A percentile compares a stretch with the other conserved stretches of the same genome.
Conservation (phyloP, 495 filamentous ascomycete species). For the Tuber umbilicatum region DNA sequence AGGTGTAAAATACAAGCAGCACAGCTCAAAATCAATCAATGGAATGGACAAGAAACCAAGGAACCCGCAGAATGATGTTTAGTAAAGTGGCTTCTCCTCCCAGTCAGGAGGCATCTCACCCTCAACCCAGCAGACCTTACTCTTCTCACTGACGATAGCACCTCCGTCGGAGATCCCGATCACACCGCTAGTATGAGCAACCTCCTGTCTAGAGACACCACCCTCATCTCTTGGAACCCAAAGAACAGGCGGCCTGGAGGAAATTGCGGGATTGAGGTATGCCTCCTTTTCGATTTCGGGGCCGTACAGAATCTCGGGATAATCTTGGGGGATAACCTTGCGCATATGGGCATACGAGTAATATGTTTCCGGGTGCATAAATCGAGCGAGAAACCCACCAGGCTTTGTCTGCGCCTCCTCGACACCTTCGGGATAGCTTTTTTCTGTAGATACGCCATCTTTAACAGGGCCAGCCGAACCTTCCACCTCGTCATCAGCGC, state of each 20-base stretch:
- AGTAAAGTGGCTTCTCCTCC: slow-evolving; percentile 60
- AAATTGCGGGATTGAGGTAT: slow-evolving; percentile 70
- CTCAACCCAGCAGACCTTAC: slow-evolving; percentile 67
- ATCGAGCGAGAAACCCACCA: slow-evolving; percentile 54
- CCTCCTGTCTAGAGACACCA: slow-evolving; percentile 72
- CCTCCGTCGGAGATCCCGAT: slow-evolving; percentile 80
- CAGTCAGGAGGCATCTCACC: slow-evolving; percentile 71
- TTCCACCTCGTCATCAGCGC: slow-evolving; percentile 26
- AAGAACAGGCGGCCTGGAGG: slow-evolving; percentile 58
- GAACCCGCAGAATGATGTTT: slow-evolving; percentile 12
- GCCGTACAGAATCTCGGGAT: slow-evolving; percentile 51
- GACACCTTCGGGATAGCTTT: slow-evolving; percentile 26
- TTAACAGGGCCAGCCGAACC: slow-evolving; percentile 4
- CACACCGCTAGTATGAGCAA: slow-evolving; percentile 61
- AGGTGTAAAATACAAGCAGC: not conserved
- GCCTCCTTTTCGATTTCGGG: slow-evolving; percentile 59
- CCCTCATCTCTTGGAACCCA: slow-evolving; percentile 77
- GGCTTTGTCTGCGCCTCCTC: slow-evolving; percentile 43
- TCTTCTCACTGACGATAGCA: slow-evolving; percentile 71
- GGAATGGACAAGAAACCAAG: not conserved
- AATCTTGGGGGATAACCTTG: slow-evolving; percentile 58
- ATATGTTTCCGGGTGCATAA: slow-evolving; percentile 72
- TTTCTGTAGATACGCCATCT: slow-evolving; percentile 11
- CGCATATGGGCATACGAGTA: slow-evolving; percentile 65
- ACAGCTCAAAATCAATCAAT: not conserved